Conservation (phyloP, 805 yeast species). For the Ogataea saltuana region DNA sequence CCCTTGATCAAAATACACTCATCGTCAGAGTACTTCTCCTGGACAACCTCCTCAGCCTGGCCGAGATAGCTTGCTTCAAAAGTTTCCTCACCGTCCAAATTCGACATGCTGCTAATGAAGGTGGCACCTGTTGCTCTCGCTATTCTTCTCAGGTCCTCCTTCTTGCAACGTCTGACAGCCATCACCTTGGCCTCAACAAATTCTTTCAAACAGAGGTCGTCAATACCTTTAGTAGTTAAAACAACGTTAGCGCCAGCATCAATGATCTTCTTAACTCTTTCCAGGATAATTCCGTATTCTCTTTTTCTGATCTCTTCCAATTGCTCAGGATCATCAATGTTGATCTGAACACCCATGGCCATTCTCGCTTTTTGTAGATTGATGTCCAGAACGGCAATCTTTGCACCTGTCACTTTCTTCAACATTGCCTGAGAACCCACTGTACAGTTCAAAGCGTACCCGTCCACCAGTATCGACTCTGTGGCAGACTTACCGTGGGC, state of each 20-base stretch:
- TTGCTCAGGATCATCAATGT: slow-evolving; percentile 91
- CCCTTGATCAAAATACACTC: slow-evolving; percentile 93
- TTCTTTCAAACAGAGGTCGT: slow-evolving; percentile 86
- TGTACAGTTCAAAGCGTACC: slow-evolving; percentile 96
- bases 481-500: slow-evolving; percentile 94
- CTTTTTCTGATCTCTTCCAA: slow-evolving; percentile 88
- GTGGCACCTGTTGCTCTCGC: slow-evolving; percentile 99
- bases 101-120: slow-evolving; percentile 79
- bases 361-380: slow-evolving; percentile 93
- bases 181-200: slow-evolving; percentile 89
- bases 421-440: slow-evolving; percentile 97
- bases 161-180: slow-evolving; percentile 96
- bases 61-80: slow-evolving; percentile 86
- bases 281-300: slow-evolving; percentile 82
- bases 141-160: slow-evolving; percentile 93
- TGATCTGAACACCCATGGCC: slow-evolving; percentile 98
- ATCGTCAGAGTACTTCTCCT: slow-evolving; percentile 90
- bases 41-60: slow-evolving; percentile 84
- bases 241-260: slow-evolving; percentile 92
- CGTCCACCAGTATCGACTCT: slow-evolving; percentile 85
- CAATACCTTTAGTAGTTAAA: slow-evolving; percentile 91
- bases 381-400: slow-evolving; percentile 85
- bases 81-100: slow-evolving; percentile 93
- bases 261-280: slow-evolving; percentile 77
- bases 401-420: slow-evolving; percentile 66